phyloP scores from a whole-genome alignment of 2,329 filamentous ascomycete species.

The Colletotrichum limetticola region DNA sequence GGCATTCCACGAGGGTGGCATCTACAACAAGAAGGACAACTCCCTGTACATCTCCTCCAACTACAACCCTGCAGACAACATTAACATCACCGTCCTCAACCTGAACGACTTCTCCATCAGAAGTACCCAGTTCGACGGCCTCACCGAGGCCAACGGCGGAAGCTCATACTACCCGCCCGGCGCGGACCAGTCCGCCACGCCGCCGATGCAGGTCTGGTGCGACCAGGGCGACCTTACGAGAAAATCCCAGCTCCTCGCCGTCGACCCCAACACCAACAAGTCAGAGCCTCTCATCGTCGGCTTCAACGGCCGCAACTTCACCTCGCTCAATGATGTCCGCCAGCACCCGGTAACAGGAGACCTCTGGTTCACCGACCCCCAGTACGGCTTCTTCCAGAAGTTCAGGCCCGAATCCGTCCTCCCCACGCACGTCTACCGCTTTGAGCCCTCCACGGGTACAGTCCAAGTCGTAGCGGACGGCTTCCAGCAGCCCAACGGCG shows the following conservation, averaged over 20 bases:
- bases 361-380: constrained; percentile 63
- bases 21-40: constrained; percentile 36
- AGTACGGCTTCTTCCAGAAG: constrained; percentile 59
- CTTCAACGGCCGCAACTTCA: constrained; percentile 48
- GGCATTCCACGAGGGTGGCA: constrained; percentile 36
- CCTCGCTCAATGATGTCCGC: constrained; percentile 61
- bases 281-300: constrained; percentile 30
- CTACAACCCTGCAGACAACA: constrained; percentile 29
- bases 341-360: constrained; percentile 50
- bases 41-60: constrained; percentile 34
- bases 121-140: constrained; percentile 36
- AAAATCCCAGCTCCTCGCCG: constrained; percentile 32
- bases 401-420: constrained; percentile 55
- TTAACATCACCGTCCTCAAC: constrained; percentile 37
- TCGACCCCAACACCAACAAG: constrained; percentile 36
- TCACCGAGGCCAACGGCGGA: constrained; percentile 39
- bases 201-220: constrained; percentile 37
- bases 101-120: constrained; percentile 35
- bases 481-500: constrained; percentile 58
- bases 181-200: constrained; percentile 24
- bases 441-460: constrained; percentile 49
- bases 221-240: constrained; percentile 30
- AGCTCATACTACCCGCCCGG: constrained; percentile 38
- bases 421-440: constrained; percentile 61
- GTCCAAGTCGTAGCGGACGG: constrained; percentile 58